Base-by-base conservation (phyloP, 257 asterid genomes). In the Galeopsis tetrahit region DNA sequence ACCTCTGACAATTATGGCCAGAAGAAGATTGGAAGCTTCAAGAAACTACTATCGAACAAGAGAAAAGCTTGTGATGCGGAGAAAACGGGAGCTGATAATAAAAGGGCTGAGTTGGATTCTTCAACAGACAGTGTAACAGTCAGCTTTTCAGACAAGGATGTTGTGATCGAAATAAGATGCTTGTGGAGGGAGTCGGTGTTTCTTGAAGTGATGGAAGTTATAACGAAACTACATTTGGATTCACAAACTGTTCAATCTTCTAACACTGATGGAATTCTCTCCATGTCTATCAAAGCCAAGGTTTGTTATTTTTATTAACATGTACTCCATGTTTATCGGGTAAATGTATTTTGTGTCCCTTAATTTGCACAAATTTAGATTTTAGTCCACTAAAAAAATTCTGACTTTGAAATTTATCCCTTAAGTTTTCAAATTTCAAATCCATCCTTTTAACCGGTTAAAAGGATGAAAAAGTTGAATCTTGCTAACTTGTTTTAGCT, bases 171-270 rank as follows among this genome's bases (percentile, higher is more conserved):
- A 77, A 63, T 87, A 40, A 83, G 75, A 68, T 90, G 96, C 71
- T 77, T 80, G 17, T 88, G 89, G 96, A 84, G 81, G 17, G 95
- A 93, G 51, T 68, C 56, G 34, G 80, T 81, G 52, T 61, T 88
- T 68, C 59, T 78, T 53, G 86, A 85, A 70, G 84, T 88, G 43
- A 80, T 93, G 87, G 93, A 87, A 65, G 90, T 85, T 48, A 9
- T 90, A 57, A 74, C 76, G 69, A 82, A 85, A 77, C 84, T 93
- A 32, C 83, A 84, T 46, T 53, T 93, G 85, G 90, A 85, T 71
- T 76, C 85, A 66, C 87, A 83, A 81, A 63, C 82, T 0, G 85
- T 93, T 76, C 97, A 83, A 73, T 88, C 96, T 63, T 82, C 95
- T 72, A 90, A 78, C 40, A 21, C 46, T 10, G 90, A 86, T 72